phyloP scores from a whole-genome alignment of 2,329 filamentous ascomycete genomes.

The Phialemonium atrogriseum region DNA sequence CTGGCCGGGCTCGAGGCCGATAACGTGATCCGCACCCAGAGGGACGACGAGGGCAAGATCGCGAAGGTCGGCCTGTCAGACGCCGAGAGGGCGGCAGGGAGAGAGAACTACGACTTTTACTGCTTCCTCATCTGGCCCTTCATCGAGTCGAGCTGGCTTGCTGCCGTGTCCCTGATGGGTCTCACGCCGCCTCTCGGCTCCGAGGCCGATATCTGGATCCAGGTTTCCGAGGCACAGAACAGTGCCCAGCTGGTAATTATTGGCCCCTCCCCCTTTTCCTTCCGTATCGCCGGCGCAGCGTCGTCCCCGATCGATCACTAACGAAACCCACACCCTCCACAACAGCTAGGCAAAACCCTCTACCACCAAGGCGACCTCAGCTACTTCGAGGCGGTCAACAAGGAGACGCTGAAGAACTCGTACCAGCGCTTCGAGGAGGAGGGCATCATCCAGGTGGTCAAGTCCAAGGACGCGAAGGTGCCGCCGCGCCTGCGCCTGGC shows the following conservation, averaged over 20 bases:
- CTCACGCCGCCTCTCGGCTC: slow-evolving; percentile 61
- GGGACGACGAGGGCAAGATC: slow-evolving; percentile 47
- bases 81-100: slow-evolving; percentile 65
- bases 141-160: slow-evolving; percentile 89
- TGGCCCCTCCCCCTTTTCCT: slow-evolving; percentile 5
- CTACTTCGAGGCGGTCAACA: slow-evolving; percentile 98
- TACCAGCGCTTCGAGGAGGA: slow-evolving; percentile 85
- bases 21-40: slow-evolving; percentile 61
- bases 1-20: slow-evolving; percentile 71
- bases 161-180: slow-evolving; percentile 79
- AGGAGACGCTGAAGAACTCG: slow-evolving; percentile 91
- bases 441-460: slow-evolving; percentile 71
- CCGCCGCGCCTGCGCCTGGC: slow-evolving; percentile 59
- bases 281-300: too few species aligned
- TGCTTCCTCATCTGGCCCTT: slow-evolving; percentile 99
- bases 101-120: slow-evolving; percentile 98
- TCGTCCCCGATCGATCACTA: too few species aligned
- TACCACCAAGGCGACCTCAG: slow-evolving; percentile 96
- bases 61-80: slow-evolving; percentile 65
- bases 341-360: slow-evolving; percentile 85
- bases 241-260: slow-evolving; percentile 66
- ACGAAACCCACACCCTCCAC: slow-evolving; percentile 10
- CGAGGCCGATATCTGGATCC: slow-evolving; percentile 68
- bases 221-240: slow-evolving; percentile 68
- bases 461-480: slow-evolving; percentile 55